Conservation (phyloP, 495 filamentous ascomycete species). For the Penicillium nucicola region DNA sequence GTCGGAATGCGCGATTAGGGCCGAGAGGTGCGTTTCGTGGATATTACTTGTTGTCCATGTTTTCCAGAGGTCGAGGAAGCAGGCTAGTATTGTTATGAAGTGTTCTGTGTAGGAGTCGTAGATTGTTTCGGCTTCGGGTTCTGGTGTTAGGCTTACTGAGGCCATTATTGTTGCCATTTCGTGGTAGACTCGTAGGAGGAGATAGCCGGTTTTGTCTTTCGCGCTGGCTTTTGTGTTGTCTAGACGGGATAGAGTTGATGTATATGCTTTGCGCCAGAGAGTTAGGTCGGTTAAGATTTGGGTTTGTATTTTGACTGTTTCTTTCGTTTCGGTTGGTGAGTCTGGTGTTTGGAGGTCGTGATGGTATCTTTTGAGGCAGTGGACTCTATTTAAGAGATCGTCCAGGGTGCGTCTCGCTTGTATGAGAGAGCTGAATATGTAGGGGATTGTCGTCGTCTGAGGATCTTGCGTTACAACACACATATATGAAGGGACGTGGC, state of each 20-base stretch:
- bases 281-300: constrained; percentile 7
- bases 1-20: not conserved
- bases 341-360: not conserved
- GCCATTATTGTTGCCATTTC: constrained; percentile 47
- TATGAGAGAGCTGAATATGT: constrained; percentile 4
- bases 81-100: constrained; percentile 36
- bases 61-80: constrained; percentile 29
- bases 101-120: constrained; percentile 39
- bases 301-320: constrained; percentile 3
- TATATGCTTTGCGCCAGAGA: constrained; percentile 15
- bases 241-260: constrained; percentile 2
- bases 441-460: constrained; percentile 4
- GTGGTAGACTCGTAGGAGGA: constrained; percentile 42
- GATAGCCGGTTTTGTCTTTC: constrained; percentile 11
- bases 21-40: not conserved
- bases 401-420: constrained; percentile 16
- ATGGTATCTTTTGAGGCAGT: constrained; percentile 13
- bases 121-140: constrained; percentile 27
- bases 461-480: constrained; percentile 14
- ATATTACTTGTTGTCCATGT: constrained; percentile 1
- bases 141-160: constrained; percentile 29
- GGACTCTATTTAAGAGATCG: constrained; percentile 13
- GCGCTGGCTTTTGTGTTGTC: constrained; percentile 2
- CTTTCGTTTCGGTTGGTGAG: not conserved
- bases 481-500: constrained; percentile 15